Evolutionary conservation across 78 protist species (phyloP).

Genomic region (Dictyostelium purpureum): DNA sequence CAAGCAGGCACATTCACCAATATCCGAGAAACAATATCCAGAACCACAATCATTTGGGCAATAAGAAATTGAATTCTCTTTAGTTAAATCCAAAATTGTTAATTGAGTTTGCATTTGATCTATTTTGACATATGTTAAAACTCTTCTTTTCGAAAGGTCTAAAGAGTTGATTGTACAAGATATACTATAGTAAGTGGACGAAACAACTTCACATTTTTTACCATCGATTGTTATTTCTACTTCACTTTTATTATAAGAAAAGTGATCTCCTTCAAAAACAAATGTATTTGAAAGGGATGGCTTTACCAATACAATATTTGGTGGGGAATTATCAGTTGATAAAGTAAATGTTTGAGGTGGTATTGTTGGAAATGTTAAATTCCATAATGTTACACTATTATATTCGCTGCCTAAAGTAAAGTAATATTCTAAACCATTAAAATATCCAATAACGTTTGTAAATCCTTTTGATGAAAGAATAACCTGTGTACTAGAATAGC

Average conservation of each 20-base stretch:
- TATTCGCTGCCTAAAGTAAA: too few relatives aligned
- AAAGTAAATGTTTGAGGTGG: too few relatives aligned
- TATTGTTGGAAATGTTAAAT: too few relatives aligned
- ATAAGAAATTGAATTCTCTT: not conserved
- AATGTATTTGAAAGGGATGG: too few relatives aligned
- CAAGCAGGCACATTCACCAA: not conserved
- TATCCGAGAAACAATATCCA: not conserved
- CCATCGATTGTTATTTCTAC: not conserved
- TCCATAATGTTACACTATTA: too few relatives aligned
- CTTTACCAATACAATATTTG: too few relatives aligned
- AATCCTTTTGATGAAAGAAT: too few relatives aligned
- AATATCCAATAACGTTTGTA: too few relatives aligned
- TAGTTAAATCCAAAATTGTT: not conserved
- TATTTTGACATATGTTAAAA: not conserved
- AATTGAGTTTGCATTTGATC: not conserved
- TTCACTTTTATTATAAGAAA: not conserved
- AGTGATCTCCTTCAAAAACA: not conserved
- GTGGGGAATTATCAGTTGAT: too few relatives aligned
- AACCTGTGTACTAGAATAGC: too few relatives aligned
- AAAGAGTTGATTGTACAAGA: not conserved
- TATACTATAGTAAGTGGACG: not conserved
- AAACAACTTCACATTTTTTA: not conserved
- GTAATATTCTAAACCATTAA: too few relatives aligned
- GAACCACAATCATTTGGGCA: not conserved
- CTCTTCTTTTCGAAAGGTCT: not conserved